Evolutionary conservation across 202 grass and related monocot species (phyloP).

Genomic region (Brachypodium distachyon): DNA sequence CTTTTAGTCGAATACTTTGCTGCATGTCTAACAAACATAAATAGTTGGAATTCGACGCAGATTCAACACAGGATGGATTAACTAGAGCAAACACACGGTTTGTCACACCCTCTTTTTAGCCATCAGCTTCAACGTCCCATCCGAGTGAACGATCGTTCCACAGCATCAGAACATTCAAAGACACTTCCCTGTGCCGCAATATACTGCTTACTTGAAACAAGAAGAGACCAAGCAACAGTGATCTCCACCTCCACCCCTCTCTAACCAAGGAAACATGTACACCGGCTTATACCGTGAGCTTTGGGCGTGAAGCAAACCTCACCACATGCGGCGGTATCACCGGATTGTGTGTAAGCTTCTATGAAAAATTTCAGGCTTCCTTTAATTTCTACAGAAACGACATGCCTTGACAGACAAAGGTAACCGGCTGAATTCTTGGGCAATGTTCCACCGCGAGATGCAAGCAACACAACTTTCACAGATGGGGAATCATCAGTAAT

Average conservation of each 20-base stretch:
- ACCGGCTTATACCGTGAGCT: not conserved
- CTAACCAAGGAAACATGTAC: not conserved
- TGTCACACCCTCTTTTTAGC: too few relatives aligned
- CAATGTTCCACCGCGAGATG: not conserved
- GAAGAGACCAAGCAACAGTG: not conserved
- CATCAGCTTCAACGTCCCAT: too few relatives aligned
- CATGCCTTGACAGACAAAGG: not conserved
- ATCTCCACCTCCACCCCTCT: not conserved
- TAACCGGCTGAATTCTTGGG: not conserved
- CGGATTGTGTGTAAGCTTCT: too few relatives aligned
- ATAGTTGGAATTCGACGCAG: too few relatives aligned
- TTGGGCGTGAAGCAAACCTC: not conserved
- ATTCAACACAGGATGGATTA: too few relatives aligned
- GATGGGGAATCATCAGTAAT: too few relatives aligned
- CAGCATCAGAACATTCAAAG: too few relatives aligned
- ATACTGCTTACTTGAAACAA: not conserved
- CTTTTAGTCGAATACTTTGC: too few relatives aligned
- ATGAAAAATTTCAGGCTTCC: not conserved
- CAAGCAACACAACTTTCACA: not conserved
- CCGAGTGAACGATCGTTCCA: too few relatives aligned
- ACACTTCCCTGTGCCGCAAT: too few relatives aligned
- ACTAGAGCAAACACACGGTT: too few relatives aligned
- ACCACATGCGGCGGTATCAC: not conserved
- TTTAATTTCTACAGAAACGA: not conserved
- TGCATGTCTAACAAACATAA: too few relatives aligned